These are phyloP conservation scores for Davidsoniella virescens DNA, from an alignment of 2,329 filamentous ascomycete genomes.

Conservation along the genomic window DNA sequence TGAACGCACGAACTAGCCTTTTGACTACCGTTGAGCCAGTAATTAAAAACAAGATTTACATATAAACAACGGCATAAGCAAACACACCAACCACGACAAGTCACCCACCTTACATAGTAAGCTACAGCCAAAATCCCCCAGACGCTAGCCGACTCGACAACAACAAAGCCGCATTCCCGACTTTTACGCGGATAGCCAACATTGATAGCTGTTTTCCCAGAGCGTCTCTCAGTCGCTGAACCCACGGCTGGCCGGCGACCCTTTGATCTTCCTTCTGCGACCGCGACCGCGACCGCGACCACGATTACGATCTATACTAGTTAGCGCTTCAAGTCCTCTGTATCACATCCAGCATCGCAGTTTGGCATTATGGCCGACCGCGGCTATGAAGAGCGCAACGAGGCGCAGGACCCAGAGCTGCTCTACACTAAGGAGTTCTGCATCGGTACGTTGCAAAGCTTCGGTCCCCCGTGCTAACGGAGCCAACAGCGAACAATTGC, in stretches of 20 bases:
- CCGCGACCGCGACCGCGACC: not conserved
- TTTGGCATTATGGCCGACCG: conserved; percentile 29
- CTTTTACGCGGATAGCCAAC: too few species aligned
- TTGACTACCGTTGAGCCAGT: too few species aligned
- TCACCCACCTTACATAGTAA: too few species aligned
- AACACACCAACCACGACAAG: too few species aligned
- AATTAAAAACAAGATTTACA: too few species aligned
- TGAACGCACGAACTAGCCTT: too few species aligned
- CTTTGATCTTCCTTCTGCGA: not conserved
- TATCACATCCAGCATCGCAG: not conserved
- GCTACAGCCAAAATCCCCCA: too few species aligned
- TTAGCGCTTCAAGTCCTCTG: not conserved
- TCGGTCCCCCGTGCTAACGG: conserved; percentile 8
- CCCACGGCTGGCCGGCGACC: not conserved
- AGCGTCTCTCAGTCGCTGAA: too few species aligned
- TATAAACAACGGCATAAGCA: too few species aligned
- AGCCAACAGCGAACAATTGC: not conserved
- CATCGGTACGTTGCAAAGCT: conserved; percentile 44
- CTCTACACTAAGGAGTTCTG: conserved; percentile 88
- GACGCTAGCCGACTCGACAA: too few species aligned
- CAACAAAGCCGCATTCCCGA: too few species aligned
- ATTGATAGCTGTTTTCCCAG: too few species aligned
- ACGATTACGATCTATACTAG: not conserved
- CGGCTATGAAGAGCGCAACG: conserved; percentile 31
- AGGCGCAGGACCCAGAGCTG: conserved; percentile 65